Percentiles rank a stretch among this genome's conserved stretches.
Evolutionary conservation across 768 basidiomycete species (phyloP).

Genomic region (Thelephora aurantiotincta): DNA sequence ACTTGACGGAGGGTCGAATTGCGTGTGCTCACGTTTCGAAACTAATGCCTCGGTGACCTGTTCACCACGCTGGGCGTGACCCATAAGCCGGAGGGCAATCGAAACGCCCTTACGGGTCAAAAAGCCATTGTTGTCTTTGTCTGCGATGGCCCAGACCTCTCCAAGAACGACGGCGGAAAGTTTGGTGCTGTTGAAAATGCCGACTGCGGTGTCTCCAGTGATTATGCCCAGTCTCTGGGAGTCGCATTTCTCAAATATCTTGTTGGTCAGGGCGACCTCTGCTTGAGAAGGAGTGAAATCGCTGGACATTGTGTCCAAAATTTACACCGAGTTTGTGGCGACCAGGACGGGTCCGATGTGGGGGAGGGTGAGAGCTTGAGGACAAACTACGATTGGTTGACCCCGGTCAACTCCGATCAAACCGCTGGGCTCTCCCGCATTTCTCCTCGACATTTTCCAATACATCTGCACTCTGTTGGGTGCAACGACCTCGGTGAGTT

Average conservation of each 20-base stretch:
- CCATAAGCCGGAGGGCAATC: conserved; percentile 80
- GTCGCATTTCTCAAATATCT: conserved; percentile 64
- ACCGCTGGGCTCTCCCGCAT: no score
- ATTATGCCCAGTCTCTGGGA: conserved; percentile 69
- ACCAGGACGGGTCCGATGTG: no score
- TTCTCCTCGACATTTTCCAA: no score
- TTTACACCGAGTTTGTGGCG: background rate
- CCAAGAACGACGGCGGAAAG: conserved; percentile 68
- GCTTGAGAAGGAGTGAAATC: conserved; percentile 30
- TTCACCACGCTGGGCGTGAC: conserved; percentile 83
- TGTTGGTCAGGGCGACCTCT: conserved; percentile 48
- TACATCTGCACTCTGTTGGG: no score
- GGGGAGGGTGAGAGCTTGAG: no score
- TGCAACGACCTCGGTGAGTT: no score
- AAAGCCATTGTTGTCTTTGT: conserved; percentile 89
- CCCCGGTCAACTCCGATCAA: no score
- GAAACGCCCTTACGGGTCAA: conserved; percentile 81
- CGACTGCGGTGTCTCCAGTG: conserved; percentile 85
- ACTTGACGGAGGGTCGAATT: conserved; percentile 4
- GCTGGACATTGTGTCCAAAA: conserved; percentile 20
- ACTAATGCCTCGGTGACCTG: conserved; percentile 46
- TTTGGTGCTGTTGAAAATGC: conserved; percentile 72
- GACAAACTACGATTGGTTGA: no score
- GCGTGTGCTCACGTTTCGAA: conserved; percentile 46
- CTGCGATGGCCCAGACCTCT: conserved; percentile 88